These are phyloP conservation scores for Aspergillus ochraceus DNA, from an alignment of 2,329 filamentous ascomycete species.

Conservation along the genomic window DNA sequence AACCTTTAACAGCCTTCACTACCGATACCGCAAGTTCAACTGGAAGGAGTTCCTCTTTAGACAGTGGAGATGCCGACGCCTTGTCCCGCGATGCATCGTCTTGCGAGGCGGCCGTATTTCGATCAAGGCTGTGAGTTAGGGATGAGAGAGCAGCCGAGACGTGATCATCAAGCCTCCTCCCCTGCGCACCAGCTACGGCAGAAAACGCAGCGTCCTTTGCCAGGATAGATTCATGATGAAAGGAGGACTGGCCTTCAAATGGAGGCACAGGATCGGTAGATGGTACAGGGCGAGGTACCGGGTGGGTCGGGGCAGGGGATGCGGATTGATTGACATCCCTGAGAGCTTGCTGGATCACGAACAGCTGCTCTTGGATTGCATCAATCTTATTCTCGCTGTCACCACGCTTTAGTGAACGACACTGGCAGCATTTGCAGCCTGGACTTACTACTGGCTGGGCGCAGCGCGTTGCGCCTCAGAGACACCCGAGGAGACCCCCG, in stretches of 20 bases:
- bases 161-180: constrained; percentile 14
- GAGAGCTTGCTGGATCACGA: constrained; percentile 18
- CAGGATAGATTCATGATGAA: constrained; percentile 24
- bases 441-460: constrained; percentile 19
- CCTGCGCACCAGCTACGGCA: constrained; percentile 14
- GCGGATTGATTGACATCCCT: constrained; percentile 14
- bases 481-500: constrained; percentile 2
- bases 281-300: constrained; percentile 10
- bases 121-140: constrained; percentile 19
- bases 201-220: constrained; percentile 25
- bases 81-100: not conserved
- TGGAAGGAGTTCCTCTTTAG: constrained; percentile 15
- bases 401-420: constrained; percentile 8
- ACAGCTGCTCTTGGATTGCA: constrained; percentile 20
- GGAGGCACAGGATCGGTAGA: constrained; percentile 20
- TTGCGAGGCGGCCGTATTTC: constrained; percentile 3
- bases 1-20: constrained; percentile 23
- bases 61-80: not conserved
- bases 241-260: constrained; percentile 27
- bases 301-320: not conserved
- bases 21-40: constrained; percentile 21
- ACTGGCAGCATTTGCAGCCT: too few relatives aligned
- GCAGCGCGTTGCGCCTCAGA: constrained; percentile 6
- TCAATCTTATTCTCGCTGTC: constrained; percentile 19
- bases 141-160: constrained; percentile 23